A percentile compares a stretch with the other conserved stretches of the same genome.
These are phyloP conservation scores for Solanum piurae DNA, from an alignment of 257 asterid species.

Conservation along the genomic window DNA sequence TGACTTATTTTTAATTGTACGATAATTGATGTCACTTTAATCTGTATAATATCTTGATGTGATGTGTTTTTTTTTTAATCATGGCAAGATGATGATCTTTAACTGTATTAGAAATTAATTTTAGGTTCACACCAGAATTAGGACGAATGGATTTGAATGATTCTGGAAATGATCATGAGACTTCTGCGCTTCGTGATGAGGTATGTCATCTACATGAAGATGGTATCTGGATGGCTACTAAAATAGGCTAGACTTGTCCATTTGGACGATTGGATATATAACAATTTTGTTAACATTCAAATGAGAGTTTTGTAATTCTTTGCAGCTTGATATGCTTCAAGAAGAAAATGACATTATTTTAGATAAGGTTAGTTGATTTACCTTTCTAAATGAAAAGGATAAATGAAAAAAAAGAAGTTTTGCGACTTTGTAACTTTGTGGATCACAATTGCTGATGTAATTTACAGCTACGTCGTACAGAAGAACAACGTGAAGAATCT, in stretches of 20 bases:
- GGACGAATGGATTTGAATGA: constrained; percentile 53
- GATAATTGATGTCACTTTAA: neutral
- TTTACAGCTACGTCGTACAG: constrained; percentile 77
- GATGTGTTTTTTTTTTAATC: neutral
- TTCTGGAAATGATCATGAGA: constrained; percentile 67
- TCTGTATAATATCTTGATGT: neutral
- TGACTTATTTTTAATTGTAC: neutral
- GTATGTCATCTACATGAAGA: constrained; percentile 28
- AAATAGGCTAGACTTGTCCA: neutral
- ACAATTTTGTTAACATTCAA: neutral
- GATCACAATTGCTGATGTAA: constrained; percentile 23
- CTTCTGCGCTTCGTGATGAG: constrained; percentile 95
- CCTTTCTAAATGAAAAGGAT: neutral
- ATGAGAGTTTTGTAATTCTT: constrained; percentile 12
- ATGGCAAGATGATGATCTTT: neutral
- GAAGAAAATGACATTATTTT: constrained; percentile 78
- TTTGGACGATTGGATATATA: neutral
- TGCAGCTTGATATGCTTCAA: constrained; percentile 97
- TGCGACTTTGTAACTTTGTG: neutral
- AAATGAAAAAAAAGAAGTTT: neutral
- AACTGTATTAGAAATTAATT: neutral
- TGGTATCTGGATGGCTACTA: constrained; percentile 7
- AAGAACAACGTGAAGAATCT: constrained; percentile 88
- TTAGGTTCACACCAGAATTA: constrained; percentile 63
- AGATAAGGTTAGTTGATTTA: constrained; percentile 64